Base-by-base conservation (phyloP, 1,284 basidiomycete species). In the Entoloma clypeatum region DNA sequence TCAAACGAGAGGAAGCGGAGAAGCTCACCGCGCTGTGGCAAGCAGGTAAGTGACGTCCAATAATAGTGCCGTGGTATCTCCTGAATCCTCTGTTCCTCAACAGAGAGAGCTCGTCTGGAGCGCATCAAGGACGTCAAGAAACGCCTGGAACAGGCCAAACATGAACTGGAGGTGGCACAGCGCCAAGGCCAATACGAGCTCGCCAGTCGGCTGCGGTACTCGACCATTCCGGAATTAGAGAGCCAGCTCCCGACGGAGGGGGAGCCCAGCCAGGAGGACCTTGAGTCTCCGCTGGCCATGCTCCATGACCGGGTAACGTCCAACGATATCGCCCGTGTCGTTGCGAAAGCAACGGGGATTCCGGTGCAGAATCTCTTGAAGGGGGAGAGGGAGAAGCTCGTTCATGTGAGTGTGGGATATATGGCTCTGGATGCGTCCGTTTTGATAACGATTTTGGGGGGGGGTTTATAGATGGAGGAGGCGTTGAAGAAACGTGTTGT, bases 271-370 rank as follows among this genome's bases (percentile, higher is more conserved):
- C 67, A 71, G n/a, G 61, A 69, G 36, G 56, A 56, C 27, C 38
- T 43, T 35, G 77, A 77, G 24, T 65, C 68, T 10, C 71, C 74
- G 5, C 59, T 81, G 25, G 68, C 79, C 30, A 84, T 89, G 72
- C 67, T 95, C 23, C 81, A 91, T 51, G 92, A 94, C 52, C 72
- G 91, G 34, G 91, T 97, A 6, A 94, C 89, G 3, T 83, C 81
- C 14, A 84, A 84, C 55, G 92, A 95, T 59, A 92, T 96, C 44
- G 82, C 93, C 0, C 69, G 86, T 4, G 93, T 96, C 13, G 83
- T 92, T 4, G 88, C 87, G n/a, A 86, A 83, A 58, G 75, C 86
- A 2, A 96, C 93, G 0, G 93, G 93, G 10, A 93, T 97, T 28
- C 93, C 94, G 0, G 90, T 95, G 1, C 79, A 87, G 59, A 92